Evolutionary conservation across 192 early-diverging fungal species (phyloP).

Genomic region (Coemansia sp.): DNA sequence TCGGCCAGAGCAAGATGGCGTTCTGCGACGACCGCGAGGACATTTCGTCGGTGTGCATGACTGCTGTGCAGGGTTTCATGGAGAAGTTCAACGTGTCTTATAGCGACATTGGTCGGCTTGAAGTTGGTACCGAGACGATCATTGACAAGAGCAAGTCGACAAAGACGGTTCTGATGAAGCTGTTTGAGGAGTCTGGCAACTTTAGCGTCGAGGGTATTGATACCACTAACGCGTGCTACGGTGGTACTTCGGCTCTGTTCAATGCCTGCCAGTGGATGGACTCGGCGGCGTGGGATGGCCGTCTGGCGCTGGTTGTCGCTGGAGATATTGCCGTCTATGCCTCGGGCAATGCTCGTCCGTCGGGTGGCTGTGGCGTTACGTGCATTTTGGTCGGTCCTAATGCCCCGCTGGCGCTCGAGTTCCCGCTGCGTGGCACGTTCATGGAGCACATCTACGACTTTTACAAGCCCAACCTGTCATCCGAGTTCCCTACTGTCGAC

Average conservation of each 20-base stretch:
- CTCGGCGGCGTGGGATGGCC: conserved; percentile 92
- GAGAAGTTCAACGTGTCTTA: conserved; percentile 90
- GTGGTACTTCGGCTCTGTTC: conserved; percentile 95
- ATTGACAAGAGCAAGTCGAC: conserved; percentile 99
- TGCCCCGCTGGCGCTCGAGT: conserved; percentile 93
- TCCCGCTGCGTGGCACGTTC: conserved; percentile 82
- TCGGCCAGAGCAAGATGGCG: conserved; percentile 95
- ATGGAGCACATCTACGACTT: conserved; percentile 99
- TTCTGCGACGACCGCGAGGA: conserved; percentile 93
- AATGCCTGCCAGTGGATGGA: conserved; percentile 98
- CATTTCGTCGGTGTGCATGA: conserved; percentile 52
- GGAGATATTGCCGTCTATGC: conserved; percentile 98
- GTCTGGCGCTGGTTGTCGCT: conserved; percentile 85
- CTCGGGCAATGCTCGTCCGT: conserved; percentile 86
- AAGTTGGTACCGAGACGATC: conserved; percentile 99
- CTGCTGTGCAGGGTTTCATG: conserved; percentile 87
- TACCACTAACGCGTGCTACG: conserved; percentile 99
- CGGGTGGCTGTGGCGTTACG: conserved; percentile 89
- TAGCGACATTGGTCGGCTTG: conserved; percentile 88
- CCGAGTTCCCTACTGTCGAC: conserved; percentile 98
- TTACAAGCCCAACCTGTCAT: conserved; percentile 98
- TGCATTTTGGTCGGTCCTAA: conserved; percentile 92
- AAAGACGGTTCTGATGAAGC: conserved; percentile 95
- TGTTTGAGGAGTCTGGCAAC: conserved; percentile 91
- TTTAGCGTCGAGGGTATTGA: conserved; percentile 95